phyloP scores from a whole-genome alignment of 768 basidiomycete species.

The Xanthoconium purpureum region DNA sequence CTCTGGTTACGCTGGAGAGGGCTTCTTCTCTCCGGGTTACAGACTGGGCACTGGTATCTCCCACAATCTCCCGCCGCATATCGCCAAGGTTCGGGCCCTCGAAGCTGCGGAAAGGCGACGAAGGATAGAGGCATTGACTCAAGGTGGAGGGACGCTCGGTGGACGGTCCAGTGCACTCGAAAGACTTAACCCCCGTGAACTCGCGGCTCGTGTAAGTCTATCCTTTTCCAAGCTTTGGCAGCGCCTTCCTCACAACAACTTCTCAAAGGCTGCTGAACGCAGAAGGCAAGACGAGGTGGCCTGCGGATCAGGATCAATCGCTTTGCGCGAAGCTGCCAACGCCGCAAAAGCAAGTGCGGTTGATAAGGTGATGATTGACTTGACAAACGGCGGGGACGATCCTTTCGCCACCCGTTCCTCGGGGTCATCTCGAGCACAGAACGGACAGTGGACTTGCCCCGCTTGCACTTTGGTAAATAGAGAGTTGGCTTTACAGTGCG shows the following conservation, averaged over 20 bases:
- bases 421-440: neutral
- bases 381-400: conserved; percentile 40
- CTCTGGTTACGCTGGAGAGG: conserved; percentile 87
- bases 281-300: conserved; percentile 68
- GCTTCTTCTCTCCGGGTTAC: conserved; percentile 77
- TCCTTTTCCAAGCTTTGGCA: conserved; percentile 30
- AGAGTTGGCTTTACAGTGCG: conserved; percentile 49
- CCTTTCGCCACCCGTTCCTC: neutral
- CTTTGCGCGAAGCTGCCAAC: conserved; percentile 61
- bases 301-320: conserved; percentile 62
- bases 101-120: conserved; percentile 78
- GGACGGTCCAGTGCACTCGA: conserved; percentile 41
- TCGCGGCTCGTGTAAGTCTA: conserved; percentile 56
- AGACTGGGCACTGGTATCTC: conserved; percentile 65
- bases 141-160: conserved; percentile 60
- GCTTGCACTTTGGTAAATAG: conserved; percentile 69
- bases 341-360: conserved; percentile 66
- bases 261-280: conserved; percentile 77
- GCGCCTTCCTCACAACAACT: neutral
- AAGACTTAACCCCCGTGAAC: conserved; percentile 60
- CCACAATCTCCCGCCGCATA: conserved; percentile 62
- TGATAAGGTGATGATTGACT: conserved; percentile 53
- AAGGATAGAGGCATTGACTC: conserved; percentile 41
- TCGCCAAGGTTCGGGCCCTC: conserved; percentile 65
- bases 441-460: conserved; percentile 48